phyloP scores from a whole-genome alignment of 2,329 filamentous ascomycete genomes.

The Botrytis porri region DNA sequence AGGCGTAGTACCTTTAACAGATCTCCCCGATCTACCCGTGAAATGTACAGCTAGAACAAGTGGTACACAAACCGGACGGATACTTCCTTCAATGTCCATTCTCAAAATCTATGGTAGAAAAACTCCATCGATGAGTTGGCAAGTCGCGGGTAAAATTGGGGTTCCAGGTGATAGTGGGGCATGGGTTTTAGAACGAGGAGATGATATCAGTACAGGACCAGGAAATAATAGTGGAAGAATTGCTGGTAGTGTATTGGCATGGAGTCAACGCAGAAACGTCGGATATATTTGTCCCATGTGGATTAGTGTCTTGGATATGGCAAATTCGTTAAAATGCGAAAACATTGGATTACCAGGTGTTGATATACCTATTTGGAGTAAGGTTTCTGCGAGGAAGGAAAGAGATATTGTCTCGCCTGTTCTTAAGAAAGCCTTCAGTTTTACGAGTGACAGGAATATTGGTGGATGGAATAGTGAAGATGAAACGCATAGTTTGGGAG shows the following conservation, averaged over 20 bases:
- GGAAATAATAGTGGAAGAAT: slow-evolving; percentile 61
- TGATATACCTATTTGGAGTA: slow-evolving; percentile 30
- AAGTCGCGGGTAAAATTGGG: slow-evolving; percentile 55
- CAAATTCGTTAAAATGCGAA: slow-evolving; percentile 67
- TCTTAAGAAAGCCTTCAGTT: neutral
- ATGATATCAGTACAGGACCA: slow-evolving; percentile 93
- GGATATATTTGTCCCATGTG: slow-evolving; percentile 98
- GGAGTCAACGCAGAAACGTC: slow-evolving; percentile 73
- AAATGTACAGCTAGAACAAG: slow-evolving; percentile 88
- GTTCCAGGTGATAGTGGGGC: slow-evolving; percentile 89
- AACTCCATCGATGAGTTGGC: slow-evolving; percentile 72
- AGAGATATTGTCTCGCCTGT: neutral
- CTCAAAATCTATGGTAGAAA: slow-evolving; percentile 84
- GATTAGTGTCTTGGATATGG: slow-evolving; percentile 80
- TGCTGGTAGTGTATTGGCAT: slow-evolving; percentile 87
- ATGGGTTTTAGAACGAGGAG: slow-evolving; percentile 89
- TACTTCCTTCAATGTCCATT: slow-evolving; percentile 73
- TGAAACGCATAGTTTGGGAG: neutral
- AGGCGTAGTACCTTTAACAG: slow-evolving; percentile 55
- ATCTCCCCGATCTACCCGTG: slow-evolving; percentile 72
- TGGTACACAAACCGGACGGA: slow-evolving; percentile 74
- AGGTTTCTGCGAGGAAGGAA: neutral
- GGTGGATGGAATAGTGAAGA: slow-evolving; percentile 6
- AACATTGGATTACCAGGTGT: slow-evolving; percentile 70
- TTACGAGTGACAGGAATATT: neutral